These are phyloP conservation scores for Talaromyces sp. DNA, from an alignment of 2,329 filamentous ascomycete species.

Conservation along the genomic window DNA sequence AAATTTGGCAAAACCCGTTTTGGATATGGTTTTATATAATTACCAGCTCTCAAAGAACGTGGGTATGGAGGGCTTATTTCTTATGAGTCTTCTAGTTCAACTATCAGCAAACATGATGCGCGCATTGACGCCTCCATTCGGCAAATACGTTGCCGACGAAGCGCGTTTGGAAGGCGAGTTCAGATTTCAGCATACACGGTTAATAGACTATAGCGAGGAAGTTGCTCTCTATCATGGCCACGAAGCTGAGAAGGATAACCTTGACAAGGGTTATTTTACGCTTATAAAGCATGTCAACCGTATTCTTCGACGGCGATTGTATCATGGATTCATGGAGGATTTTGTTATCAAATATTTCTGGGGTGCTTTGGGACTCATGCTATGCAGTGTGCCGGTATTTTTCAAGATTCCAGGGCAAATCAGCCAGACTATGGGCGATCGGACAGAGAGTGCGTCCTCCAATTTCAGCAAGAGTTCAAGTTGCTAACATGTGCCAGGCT, in stretches of 20 bases:
- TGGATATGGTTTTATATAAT: slow-evolving; percentile 97
- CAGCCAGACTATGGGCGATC: slow-evolving; percentile 49
- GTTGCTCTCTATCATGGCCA: slow-evolving; percentile 89
- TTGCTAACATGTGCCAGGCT: slow-evolving; percentile 50
- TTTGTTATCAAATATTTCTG: slow-evolving; percentile 99
- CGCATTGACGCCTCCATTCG: slow-evolving; percentile 89
- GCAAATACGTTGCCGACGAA: slow-evolving; percentile 96
- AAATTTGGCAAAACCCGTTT: slow-evolving; percentile 87
- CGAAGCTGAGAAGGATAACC: slow-evolving; percentile 88
- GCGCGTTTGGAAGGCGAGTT: slow-evolving; percentile 93
- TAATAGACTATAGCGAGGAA: slow-evolving; percentile 96
- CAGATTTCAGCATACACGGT: slow-evolving; percentile 85
- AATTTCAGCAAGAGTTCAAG: not conserved
- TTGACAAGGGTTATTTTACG: slow-evolving; percentile 98
- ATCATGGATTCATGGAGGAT: slow-evolving; percentile 99
- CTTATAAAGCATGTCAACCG: slow-evolving; percentile 99
- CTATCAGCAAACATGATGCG: slow-evolving; percentile 91
- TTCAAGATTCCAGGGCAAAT: slow-evolving; percentile 78
- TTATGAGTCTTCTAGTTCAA: slow-evolving; percentile 92
- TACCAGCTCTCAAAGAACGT: slow-evolving; percentile 90
- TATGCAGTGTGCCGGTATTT: slow-evolving; percentile 95
- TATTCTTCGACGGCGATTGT: slow-evolving; percentile 83
- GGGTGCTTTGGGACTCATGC: slow-evolving; percentile 84
- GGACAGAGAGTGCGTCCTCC: slow-evolving; percentile 54
- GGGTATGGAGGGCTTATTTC: slow-evolving; percentile 91